Percentiles rank a stretch among this genome's conserved stretches.
phyloP scores from a whole-genome alignment of 2,329 filamentous ascomycete species.

The Aspergillus eucalypticola region DNA sequence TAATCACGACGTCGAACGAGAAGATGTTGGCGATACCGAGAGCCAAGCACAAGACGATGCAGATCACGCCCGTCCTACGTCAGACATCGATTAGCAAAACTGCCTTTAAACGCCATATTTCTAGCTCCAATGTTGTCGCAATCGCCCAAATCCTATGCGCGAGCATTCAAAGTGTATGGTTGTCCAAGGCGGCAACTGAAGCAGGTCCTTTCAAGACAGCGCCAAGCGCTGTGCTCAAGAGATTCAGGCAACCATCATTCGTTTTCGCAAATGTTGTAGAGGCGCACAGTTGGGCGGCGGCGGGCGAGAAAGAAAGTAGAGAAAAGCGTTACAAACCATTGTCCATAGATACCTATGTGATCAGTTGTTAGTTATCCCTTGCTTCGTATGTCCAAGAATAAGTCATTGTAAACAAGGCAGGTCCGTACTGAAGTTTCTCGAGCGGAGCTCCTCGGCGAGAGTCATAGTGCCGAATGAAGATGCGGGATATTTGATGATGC shows the following conservation, averaged over 20 bases:
- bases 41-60: constrained; percentile 66
- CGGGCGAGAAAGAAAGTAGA: constrained; percentile 1
- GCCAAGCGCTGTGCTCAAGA: constrained; percentile 21
- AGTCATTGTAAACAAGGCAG: constrained; percentile 18
- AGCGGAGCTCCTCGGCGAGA: constrained; percentile 62
- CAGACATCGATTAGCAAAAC: constrained; percentile 18
- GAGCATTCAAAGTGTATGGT: neutral
- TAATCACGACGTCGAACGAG: constrained; percentile 56
- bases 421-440: constrained; percentile 65
- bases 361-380: constrained; percentile 26
- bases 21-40: constrained; percentile 70
- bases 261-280: constrained; percentile 9
- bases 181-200: neutral
- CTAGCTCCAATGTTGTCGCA: neutral
- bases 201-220: constrained; percentile 9
- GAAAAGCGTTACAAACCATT: constrained; percentile 57
- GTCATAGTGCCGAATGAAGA: constrained; percentile 50
- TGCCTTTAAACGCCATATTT: neutral
- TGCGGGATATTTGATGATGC: neutral
- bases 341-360: constrained; percentile 63
- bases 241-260: constrained; percentile 25
- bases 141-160: neutral
- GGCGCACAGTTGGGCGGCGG: neutral
- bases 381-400: constrained; percentile 17
- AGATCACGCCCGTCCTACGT: constrained; percentile 54